Conservation (phyloP, 2,329 filamentous ascomycete species). For the Ceratocystis ficicola region DNA sequence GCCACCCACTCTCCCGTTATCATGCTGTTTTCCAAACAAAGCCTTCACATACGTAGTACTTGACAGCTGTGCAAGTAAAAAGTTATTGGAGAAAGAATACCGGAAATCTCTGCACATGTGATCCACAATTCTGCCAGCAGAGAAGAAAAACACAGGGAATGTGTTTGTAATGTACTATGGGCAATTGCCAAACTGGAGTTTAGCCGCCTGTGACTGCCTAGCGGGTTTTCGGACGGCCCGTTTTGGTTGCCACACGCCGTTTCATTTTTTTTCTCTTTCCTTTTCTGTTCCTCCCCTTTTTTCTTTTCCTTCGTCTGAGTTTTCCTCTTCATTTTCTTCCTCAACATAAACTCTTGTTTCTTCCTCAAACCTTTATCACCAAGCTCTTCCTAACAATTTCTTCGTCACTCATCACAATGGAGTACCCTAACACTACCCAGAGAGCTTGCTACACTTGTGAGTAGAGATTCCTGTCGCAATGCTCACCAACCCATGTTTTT, state of each 20-base stretch:
- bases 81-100: background rate
- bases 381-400: background rate
- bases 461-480: constrained; percentile 26
- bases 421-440: constrained; percentile 30
- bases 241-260: constrained; percentile 19
- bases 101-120: constrained; percentile 20
- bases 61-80: background rate
- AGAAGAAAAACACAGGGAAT: background rate
- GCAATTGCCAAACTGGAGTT: constrained; percentile 12
- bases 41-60: background rate
- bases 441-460: constrained; percentile 44
- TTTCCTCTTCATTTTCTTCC: constrained; percentile 13
- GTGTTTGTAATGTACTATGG: background rate
- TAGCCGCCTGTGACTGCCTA: constrained; percentile 12
- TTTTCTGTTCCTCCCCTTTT: constrained; percentile 13
- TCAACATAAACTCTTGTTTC: constrained; percentile 11
- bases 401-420: constrained; percentile 31
- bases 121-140: constrained; percentile 19
- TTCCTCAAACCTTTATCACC: constrained; percentile 7
- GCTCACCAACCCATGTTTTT: constrained; percentile 11
- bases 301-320: constrained; percentile 3
- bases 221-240: constrained; percentile 12
- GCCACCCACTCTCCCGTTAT: background rate
- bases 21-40: background rate
- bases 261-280: constrained; percentile 16